A percentile compares a stretch with the other conserved stretches of the same genome.
Conservation (phyloP, 1,284 basidiomycete species). For the Athelia sp. region DNA sequence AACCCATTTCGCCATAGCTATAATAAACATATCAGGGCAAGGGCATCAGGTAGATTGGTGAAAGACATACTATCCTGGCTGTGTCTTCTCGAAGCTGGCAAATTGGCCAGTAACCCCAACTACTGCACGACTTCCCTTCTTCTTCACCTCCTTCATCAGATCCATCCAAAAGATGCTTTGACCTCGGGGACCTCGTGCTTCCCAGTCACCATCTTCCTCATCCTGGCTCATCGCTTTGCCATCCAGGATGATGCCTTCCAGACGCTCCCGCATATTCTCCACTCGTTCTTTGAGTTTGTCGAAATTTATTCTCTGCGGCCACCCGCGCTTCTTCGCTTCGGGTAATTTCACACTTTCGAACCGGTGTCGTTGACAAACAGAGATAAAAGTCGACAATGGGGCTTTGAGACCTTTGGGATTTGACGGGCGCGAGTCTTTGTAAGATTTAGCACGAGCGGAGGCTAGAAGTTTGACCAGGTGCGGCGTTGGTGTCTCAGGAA, state of each 20-base stretch:
- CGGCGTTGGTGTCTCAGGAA: constrained; percentile 35
- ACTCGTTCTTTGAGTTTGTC: constrained; percentile 27
- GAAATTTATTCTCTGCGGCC: constrained; percentile 40
- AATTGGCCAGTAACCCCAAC: constrained; percentile 39
- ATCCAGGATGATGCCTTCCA: constrained; percentile 3
- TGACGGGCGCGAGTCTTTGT: constrained; percentile 30
- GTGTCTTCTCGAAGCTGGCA: constrained; percentile 36
- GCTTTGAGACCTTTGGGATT: constrained; percentile 37
- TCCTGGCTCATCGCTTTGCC: constrained; percentile 5
- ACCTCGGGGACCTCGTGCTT: constrained; percentile 14
- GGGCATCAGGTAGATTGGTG: constrained; percentile 1
- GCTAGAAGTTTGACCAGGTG: constrained; percentile 29
- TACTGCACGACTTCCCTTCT: constrained; percentile 31
- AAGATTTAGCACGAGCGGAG: constrained; percentile 23
- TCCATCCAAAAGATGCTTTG: constrained; percentile 32
- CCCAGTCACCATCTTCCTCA: constrained; percentile 10
- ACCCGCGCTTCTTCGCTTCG: constrained; percentile 31
- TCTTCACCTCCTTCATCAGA: constrained; percentile 27
- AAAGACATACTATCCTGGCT: constrained; percentile 44
- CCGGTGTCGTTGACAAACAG: constrained; percentile 38
- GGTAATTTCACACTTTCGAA: constrained; percentile 40
- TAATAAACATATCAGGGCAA: constrained; percentile 2
- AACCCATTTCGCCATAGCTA: constrained; percentile 46
- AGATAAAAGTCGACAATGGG: constrained; percentile 28
- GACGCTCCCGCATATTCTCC: constrained; percentile 10